These are phyloP conservation scores for Myochromella boudieri DNA, from an alignment of 768 basidiomycete species.

Conservation along the genomic window DNA sequence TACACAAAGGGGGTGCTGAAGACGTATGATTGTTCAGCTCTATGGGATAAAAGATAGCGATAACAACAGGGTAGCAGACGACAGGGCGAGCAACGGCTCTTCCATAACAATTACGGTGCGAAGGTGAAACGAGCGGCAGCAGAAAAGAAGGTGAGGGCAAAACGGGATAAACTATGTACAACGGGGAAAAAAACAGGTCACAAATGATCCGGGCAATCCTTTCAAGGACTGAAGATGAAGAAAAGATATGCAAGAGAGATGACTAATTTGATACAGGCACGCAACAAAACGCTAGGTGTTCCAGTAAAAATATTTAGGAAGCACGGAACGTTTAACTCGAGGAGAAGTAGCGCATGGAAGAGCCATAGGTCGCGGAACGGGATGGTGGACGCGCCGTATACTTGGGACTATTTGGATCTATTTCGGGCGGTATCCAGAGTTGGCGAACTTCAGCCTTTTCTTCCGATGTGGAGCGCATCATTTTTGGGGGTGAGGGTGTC, in stretches of 20 bases:
- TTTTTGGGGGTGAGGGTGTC: constrained; percentile 54
- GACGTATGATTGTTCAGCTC: constrained; percentile 20
- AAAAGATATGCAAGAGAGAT: constrained; percentile 10
- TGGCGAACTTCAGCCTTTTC: constrained; percentile 63
- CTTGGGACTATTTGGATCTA: constrained; percentile 20
- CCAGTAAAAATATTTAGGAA: constrained; percentile 16
- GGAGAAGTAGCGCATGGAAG: constrained; percentile 21
- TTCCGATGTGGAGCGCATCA: constrained; percentile 61
- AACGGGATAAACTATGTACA: constrained; percentile 35
- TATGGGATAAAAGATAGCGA: constrained; percentile 20
- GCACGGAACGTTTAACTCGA: constrained; percentile 16
- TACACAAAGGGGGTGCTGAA: constrained; percentile 22
- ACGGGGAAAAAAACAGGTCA: constrained; percentile 13
- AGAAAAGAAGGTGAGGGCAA: constrained; percentile 22
- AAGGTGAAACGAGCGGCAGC: constrained; percentile 26
- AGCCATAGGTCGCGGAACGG: constrained; percentile 23
- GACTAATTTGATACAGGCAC: constrained; percentile 32
- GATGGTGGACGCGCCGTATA: constrained; percentile 26
- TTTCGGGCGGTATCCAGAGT: constrained; percentile 59
- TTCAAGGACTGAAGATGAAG: constrained; percentile 8
- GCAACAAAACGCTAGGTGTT: constrained; percentile 11
- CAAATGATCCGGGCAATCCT: constrained; percentile 17
- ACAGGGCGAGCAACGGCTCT: constrained; percentile 22
- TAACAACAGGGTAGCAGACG: constrained; percentile 15
- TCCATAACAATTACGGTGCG: constrained; percentile 19